A percentile compares a stretch with the other conserved stretches of the same genome.
phyloP scores from a whole-genome alignment of 305 asterid genomes.

The Fraxinus albicans region DNA sequence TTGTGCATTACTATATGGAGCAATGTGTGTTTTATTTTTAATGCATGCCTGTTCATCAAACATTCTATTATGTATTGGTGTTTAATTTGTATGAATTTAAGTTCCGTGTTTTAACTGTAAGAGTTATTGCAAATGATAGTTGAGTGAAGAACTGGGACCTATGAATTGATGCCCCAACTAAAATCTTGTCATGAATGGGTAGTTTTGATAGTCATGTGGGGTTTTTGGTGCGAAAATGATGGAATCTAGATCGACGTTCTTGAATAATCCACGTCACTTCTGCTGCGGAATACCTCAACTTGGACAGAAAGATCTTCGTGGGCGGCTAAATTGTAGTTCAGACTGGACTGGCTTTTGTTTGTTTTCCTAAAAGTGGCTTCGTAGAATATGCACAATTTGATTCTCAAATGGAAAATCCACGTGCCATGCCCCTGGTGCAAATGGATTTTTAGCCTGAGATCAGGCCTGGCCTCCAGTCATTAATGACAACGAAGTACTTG shows the following conservation, averaged over 20 bases:
- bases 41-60: constrained; percentile 30
- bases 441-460: neutral
- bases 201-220: constrained; percentile 19
- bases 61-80: constrained; percentile 6
- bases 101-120: neutral
- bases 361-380: neutral
- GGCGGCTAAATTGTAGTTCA: neutral
- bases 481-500: neutral
- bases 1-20: neutral
- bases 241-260: constrained; percentile 18
- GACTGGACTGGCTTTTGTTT: neutral
- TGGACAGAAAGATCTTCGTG: neutral
- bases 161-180: constrained; percentile 34
- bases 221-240: constrained; percentile 16
- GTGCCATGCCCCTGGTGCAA: neutral
- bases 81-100: neutral
- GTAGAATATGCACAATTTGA: neutral
- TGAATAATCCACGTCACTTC: neutral
- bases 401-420: neutral
- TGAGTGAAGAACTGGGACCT: constrained; percentile 41
- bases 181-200: constrained; percentile 30
- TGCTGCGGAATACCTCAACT: neutral
- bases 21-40: neutral
- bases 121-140: constrained; percentile 9
- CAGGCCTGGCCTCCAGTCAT: neutral